A percentile compares a stretch with the other conserved stretches of the same genome.
Evolutionary conservation across 208 protist genomes (phyloP).

Genomic region (Trypanosoma cruzi): DNA sequence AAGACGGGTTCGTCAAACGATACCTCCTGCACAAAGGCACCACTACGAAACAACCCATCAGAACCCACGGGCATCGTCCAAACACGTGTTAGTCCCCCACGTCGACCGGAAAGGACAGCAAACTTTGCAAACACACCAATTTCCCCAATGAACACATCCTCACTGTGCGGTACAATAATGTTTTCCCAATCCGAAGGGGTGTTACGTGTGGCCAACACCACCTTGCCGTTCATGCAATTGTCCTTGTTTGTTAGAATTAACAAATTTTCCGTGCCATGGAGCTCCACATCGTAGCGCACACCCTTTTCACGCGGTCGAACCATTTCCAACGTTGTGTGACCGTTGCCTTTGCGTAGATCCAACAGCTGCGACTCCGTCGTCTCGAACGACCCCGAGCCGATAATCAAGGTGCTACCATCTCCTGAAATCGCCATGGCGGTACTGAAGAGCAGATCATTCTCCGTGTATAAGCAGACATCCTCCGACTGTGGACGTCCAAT

Average conservation of each 20-base stretch:
- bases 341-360: slow-evolving; percentile 69
- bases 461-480: slow-evolving; percentile 83
- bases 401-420: slow-evolving; percentile 65
- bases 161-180: slow-evolving; percentile 59
- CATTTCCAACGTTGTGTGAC: slow-evolving; percentile 52
- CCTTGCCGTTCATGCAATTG: slow-evolving; percentile 76
- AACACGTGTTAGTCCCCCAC: slow-evolving; percentile 70
- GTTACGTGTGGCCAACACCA: slow-evolving; percentile 56
- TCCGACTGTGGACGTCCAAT: slow-evolving; percentile 66
- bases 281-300: slow-evolving; percentile 73
- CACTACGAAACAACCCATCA: slow-evolving; percentile 40
- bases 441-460: slow-evolving; percentile 77
- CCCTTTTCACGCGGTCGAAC: slow-evolving; percentile 80
- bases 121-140: slow-evolving; percentile 56
- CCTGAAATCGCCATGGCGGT: slow-evolving; percentile 55
- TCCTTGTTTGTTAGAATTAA: slow-evolving; percentile 83
- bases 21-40: slow-evolving; percentile 44
- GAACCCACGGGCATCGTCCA: slow-evolving; percentile 68
- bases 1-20: slow-evolving; percentile 80
- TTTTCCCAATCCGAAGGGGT: slow-evolving; percentile 43
- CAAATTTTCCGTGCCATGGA: slow-evolving; percentile 73
- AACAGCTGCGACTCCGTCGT: slow-evolving; percentile 82
- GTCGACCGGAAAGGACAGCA: slow-evolving; percentile 69
- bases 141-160: slow-evolving; percentile 52
- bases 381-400: slow-evolving; percentile 68